Evolutionary conservation across 202 grass and related monocot species (phyloP).

Genomic region (Elaeis oleifera): DNA sequence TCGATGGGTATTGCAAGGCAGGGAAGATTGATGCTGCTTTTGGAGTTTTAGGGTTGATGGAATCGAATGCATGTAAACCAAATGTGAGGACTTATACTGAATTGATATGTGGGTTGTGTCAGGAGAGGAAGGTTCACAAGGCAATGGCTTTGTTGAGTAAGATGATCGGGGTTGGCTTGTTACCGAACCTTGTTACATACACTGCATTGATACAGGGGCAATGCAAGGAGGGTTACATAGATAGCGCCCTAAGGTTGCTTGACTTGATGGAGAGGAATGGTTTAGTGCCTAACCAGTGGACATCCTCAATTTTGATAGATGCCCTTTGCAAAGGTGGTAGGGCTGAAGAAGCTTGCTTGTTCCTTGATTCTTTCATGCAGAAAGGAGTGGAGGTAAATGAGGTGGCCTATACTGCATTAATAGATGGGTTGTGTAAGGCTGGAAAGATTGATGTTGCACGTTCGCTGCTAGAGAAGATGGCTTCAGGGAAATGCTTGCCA

Average conservation of each 20-base stretch:
- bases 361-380: conserved; percentile 50
- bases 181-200: conserved; percentile 62
- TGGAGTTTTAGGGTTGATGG: conserved; percentile 43
- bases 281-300: conserved; percentile 72
- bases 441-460: conserved; percentile 38
- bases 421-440: conserved; percentile 63
- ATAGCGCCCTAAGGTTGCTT: conserved; percentile 55
- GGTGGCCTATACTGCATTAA: conserved; percentile 53
- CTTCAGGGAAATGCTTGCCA: conserved; percentile 38
- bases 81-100: conserved; percentile 60
- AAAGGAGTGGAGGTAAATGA: conserved; percentile 55
- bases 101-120: conserved; percentile 72
- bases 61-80: conserved; percentile 35
- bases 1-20: conserved; percentile 75
- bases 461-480: conserved; percentile 48
- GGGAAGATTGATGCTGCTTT: conserved; percentile 49
- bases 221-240: conserved; percentile 48
- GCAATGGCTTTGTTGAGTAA: conserved; percentile 65
- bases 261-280: conserved; percentile 48
- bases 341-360: conserved; percentile 51
- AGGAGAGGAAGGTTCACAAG: conserved; percentile 51
- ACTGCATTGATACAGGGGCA: conserved; percentile 78
- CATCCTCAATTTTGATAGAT: conserved; percentile 70
- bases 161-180: conserved; percentile 54
- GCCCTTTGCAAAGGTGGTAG: conserved; percentile 63